phyloP scores from a whole-genome alignment of 2,329 filamentous ascomycete species.

The Pseudocercospora cruenta region DNA sequence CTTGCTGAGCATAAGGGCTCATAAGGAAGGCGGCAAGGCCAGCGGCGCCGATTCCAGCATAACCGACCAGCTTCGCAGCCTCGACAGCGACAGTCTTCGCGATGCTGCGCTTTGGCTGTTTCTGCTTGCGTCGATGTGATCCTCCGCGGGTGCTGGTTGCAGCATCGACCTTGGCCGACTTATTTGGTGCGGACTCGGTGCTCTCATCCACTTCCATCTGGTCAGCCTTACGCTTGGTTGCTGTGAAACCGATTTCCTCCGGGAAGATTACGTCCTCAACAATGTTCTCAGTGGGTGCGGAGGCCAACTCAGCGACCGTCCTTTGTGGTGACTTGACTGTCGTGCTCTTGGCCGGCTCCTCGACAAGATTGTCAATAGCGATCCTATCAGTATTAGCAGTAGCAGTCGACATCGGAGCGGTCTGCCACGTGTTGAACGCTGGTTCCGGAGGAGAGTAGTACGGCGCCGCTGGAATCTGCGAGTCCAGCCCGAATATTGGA shows the following conservation, averaged over 20 bases:
- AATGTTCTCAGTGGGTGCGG: background rate
- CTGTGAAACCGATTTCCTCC: background rate
- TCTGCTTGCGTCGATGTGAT: conserved; percentile 6
- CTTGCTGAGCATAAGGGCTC: conserved; percentile 31
- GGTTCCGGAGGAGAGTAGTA: background rate
- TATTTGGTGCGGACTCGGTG: conserved; percentile 17
- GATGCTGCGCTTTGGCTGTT: conserved; percentile 8
- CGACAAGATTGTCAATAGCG: conserved; percentile 13
- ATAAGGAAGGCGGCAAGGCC: conserved; percentile 34
- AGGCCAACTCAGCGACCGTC: background rate
- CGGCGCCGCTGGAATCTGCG: background rate
- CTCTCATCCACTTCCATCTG: conserved; percentile 22
- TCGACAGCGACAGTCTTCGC: conserved; percentile 17
- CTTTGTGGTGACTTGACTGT: too few relatives aligned
- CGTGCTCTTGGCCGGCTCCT: conserved; percentile 8
- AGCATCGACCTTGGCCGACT: conserved; percentile 7
- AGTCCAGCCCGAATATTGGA: background rate
- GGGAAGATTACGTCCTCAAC: background rate
- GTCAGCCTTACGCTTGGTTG: conserved; percentile 34
- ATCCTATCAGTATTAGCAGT: conserved; percentile 5
- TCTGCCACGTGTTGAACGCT: background rate
- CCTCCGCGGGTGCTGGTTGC: conserved; percentile 11
- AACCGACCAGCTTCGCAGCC: conserved; percentile 25
- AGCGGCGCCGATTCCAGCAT: conserved; percentile 29
- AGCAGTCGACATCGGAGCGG: background rate